Conservation (phyloP, 305 asterid genomes). For the Striga hermonthica region DNA sequence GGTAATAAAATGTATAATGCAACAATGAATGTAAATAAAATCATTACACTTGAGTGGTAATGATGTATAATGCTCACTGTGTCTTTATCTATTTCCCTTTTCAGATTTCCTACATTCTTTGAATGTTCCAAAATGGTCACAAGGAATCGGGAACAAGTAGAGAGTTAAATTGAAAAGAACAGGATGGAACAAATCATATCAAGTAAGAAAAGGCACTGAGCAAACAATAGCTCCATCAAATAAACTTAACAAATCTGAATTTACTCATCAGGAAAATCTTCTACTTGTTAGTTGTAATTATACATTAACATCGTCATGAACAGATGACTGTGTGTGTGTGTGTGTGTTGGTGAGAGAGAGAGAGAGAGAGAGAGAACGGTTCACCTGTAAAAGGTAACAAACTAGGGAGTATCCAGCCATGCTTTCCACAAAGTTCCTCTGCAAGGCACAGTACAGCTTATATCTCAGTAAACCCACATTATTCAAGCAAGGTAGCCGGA, state of each 20-base stretch:
- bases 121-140: neutral
- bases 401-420: constrained; percentile 95
- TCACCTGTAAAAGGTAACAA: constrained; percentile 91
- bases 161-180: neutral
- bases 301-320: constrained; percentile 2
- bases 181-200: constrained; percentile 1
- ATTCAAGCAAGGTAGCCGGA: constrained; percentile 2
- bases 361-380: constrained; percentile 22
- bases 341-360: no score
- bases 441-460: constrained; percentile 35
- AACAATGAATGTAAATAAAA: neutral
- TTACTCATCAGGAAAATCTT: constrained; percentile 8
- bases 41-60: no score
- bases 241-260: neutral
- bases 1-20: neutral
- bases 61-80: no score
- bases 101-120: no score
- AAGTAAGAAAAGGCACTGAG: constrained; percentile 9
- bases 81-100: no score
- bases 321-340: neutral
- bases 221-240: constrained; percentile 18
- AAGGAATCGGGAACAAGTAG: neutral
- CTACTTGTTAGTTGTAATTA: constrained; percentile 4
- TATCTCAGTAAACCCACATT: constrained; percentile 15
- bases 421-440: constrained; percentile 94